Evolutionary conservation across 345 rosid genomes (phyloP), one percentile per base, ranked within the genome.

Genomic region (Sisymbrium irio): DNA sequence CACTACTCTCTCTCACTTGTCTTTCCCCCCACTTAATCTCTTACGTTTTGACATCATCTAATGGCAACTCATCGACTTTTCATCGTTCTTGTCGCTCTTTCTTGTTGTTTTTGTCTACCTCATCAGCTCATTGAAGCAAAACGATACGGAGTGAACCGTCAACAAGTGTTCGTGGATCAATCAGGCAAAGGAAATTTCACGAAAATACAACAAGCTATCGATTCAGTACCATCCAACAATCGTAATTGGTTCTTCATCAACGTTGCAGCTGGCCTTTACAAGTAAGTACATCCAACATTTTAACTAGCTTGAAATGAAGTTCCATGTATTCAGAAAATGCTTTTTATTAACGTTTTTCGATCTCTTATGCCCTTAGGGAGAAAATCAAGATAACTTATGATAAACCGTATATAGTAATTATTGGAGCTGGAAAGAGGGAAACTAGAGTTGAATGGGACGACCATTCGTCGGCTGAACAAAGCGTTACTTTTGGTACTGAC

Each of bases 371-470:
- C 62, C 17, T 9, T n/a, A 93, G 96, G 62, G 98, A 94, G 85
- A 88, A 88, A 81, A 79, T 94, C 82, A 77, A 17, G 35, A 91
- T 94, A 46, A 89, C 95, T 1, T 25, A 6, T 14, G 85, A 91
- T 2, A 94, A 89, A 69, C 95, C 93, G 8, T 83, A 39, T 82
- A 82, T 89, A 19, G 55, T 87, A 28, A 76, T 94, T 0, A 79
- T 78, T 44, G 98, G 96, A 73, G 79, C 71, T 28, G 89, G 82
- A 1, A 87, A 75, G 72, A 87, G 71, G 61, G 65, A 9, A 3
- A 94, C 95, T 18, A 49, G 30, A 19, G 81, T 94, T 56, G 86
- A 88, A 19, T 91, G 91, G 96, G 88, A 75, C 72, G 95, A 86
- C 40, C 88, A 88, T 51, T 22, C 62, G 1, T 69, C 85, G 1